Base-by-base conservation (phyloP, 164 flowering plant species). In the Stephania japonica region DNA sequence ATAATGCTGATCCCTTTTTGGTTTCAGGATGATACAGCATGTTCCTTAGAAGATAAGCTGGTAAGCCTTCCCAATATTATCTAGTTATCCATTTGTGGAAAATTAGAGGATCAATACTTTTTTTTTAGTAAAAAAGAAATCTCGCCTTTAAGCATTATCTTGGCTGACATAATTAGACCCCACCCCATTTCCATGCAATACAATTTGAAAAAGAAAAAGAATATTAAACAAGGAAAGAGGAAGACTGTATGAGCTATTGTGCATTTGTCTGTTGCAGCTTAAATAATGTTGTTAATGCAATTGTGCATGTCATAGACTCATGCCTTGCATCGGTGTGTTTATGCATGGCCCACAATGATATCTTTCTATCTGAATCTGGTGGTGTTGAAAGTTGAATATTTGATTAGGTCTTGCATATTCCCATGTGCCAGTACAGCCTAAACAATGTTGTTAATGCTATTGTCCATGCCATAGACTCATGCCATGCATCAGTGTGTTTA, bases 11-110 rank as follows among this genome's bases (percentile, higher is more conserved):
- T 44, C 12, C 5, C 32, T 59, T 59, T 59, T 59, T 59, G 68
- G 67, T 77, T 80, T 65, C 89, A 92, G 97, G 92, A 88, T 83
- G 92, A 87, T 32, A 89, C 86, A 75, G 82, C 91, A 26, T 72
- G 72, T 68, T 70, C 89, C 32, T 72, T 92, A 75, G 92, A 88
- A 80, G 79, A 75, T 53, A 90, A 92, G 75, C 97, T 91, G 96
- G 97, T 92, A 70, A 78, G 73, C 38, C 18, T 43, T 68, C 42
- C 27, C 26, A 11, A 23, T 69, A 10, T 21, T 24, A 44, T 56
- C 18, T 64, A 26, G 16, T 59, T 59, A 59, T 59, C 64, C 23
- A 21, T 59, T 5, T 59, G 64, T 59, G 21, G 64, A 59, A n/a
- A 59, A 59, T n/a, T 32, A 59, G 21, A 2, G 53, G 53, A 47